Conservation (phyloP, 371 early-diverging fungal genomes). For the Nematocida ironsii region DNA sequence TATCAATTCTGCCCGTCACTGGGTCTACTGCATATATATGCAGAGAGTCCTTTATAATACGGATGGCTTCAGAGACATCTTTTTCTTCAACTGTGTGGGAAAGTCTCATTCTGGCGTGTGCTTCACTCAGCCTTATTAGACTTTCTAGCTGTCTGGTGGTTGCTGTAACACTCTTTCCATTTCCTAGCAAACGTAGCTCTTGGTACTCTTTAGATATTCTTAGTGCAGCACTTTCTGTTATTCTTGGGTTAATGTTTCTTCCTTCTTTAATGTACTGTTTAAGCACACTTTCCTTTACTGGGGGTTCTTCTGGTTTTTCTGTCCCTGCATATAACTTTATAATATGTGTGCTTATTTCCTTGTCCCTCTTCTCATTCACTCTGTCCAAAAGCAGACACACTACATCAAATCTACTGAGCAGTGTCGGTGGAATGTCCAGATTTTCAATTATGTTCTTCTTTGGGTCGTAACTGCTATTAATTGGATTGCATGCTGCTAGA, state of each 20-base stretch:
- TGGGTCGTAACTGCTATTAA: constrained; percentile 69
- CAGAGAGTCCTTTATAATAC: constrained; percentile 82
- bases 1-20: constrained; percentile 88
- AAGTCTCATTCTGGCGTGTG: constrained; percentile 88
- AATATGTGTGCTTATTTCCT: constrained; percentile 68
- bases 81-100: constrained; percentile 73
- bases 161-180: constrained; percentile 80
- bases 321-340: constrained; percentile 54
- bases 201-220: constrained; percentile 79
- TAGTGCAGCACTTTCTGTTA: constrained; percentile 74
- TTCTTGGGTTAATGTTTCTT: constrained; percentile 75
- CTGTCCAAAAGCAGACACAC: constrained; percentile 69
- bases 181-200: constrained; percentile 78
- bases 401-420: constrained; percentile 70
- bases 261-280: constrained; percentile 73
- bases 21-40: constrained; percentile 93
- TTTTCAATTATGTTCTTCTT: constrained; percentile 70
- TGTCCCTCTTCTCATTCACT: constrained; percentile 66
- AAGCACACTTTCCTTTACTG: constrained; percentile 55
- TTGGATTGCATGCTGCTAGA: constrained; percentile 70
- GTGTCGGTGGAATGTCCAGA: constrained; percentile 69
- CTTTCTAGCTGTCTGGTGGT: constrained; percentile 97
- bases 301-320: constrained; percentile 33
- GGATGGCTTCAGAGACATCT: constrained; percentile 79
- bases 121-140: constrained; percentile 94